Evolutionary conservation across 108 stramenopile genomes (phyloP).

Genomic region (Nitzschia putrida): DNA sequence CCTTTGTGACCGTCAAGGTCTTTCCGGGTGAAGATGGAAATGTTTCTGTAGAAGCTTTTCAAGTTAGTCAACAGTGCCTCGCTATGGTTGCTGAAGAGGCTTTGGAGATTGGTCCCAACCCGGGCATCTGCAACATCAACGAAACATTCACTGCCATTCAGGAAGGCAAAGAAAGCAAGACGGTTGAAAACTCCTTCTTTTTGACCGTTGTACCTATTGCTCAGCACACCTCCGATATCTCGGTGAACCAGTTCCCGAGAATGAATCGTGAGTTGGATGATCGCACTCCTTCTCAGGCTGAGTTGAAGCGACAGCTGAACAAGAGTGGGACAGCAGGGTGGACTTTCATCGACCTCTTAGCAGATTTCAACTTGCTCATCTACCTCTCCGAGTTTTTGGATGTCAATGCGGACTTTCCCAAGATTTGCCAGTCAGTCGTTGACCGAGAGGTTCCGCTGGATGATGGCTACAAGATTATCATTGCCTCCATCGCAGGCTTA

Average conservation of each 20-base stretch:
- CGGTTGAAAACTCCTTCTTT: constrained; percentile 95
- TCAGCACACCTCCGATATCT: constrained; percentile 84
- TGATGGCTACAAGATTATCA: constrained; percentile 92
- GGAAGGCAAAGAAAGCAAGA: constrained; percentile 90
- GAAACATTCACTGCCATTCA: constrained; percentile 97
- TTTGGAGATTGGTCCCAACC: constrained; percentile 77
- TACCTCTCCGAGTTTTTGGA: constrained; percentile 88
- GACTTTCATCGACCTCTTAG: constrained; percentile 88
- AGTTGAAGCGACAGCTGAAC: constrained; percentile 83
- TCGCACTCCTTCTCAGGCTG: constrained; percentile 73
- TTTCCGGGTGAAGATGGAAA: constrained; percentile 78
- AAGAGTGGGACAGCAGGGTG: constrained; percentile 88
- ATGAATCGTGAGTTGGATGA: constrained; percentile 82
- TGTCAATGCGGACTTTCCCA: constrained; percentile 72
- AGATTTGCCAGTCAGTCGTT: constrained; percentile 79
- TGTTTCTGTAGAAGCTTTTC: constrained; percentile 90
- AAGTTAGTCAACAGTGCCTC: constrained; percentile 94
- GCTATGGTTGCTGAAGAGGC: constrained; percentile 98
- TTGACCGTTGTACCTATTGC: constrained; percentile 92
- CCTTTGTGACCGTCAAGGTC: constrained; percentile 93
- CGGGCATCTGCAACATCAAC: constrained; percentile 84
- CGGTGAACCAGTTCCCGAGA: constrained; percentile 83
- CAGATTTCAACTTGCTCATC: constrained; percentile 91
- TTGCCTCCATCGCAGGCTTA: constrained; percentile 84
- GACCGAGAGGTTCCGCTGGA: constrained; percentile 80